A percentile compares a stretch with the other conserved stretches of the same genome.
These are phyloP conservation scores for Coemansia sp. DNA, from an alignment of 192 early-diverging fungal species.

Conservation along the genomic window DNA sequence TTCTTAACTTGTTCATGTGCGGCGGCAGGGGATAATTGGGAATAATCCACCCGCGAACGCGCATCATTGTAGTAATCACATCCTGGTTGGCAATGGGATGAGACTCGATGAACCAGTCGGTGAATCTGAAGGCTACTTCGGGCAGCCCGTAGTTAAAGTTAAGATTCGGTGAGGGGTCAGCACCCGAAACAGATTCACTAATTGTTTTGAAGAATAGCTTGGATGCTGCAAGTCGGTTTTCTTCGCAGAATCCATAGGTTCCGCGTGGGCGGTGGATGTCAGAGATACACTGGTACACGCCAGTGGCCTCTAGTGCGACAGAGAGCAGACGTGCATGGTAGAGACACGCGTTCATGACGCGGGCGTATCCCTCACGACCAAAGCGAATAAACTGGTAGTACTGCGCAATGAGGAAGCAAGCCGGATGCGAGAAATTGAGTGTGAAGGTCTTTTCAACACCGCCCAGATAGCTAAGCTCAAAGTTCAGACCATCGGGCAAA, in stretches of 20 bases:
- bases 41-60: slow-evolving; percentile 73
- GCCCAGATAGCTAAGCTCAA: slow-evolving; percentile 75
- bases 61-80: slow-evolving; percentile 59
- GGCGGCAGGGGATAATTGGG: slow-evolving; percentile 74
- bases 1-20: slow-evolving; percentile 44
- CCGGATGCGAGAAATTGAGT: slow-evolving; percentile 74
- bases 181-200: slow-evolving; percentile 7
- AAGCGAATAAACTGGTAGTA: slow-evolving; percentile 80
- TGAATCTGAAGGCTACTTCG: slow-evolving; percentile 65
- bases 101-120: slow-evolving; percentile 53
- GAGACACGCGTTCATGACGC: slow-evolving; percentile 65
- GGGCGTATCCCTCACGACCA: slow-evolving; percentile 64
- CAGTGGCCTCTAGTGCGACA: slow-evolving; percentile 56
- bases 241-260: slow-evolving; percentile 40
- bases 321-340: slow-evolving; percentile 60
- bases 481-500: slow-evolving; percentile 72
- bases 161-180: slow-evolving; percentile 30
- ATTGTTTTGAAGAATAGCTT: slow-evolving; percentile 15
- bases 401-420: slow-evolving; percentile 75
- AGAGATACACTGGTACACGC: slow-evolving; percentile 63
- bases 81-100: slow-evolving; percentile 62
- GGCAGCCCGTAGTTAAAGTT: slow-evolving; percentile 59
- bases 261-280: slow-evolving; percentile 63
- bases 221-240: slow-evolving; percentile 24
- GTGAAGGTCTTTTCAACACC: slow-evolving; percentile 68